Percentiles rank a stretch among this genome's conserved stretches.
phyloP scores from a whole-genome alignment of 768 basidiomycete species.

The Pisolithus marmoratus region DNA sequence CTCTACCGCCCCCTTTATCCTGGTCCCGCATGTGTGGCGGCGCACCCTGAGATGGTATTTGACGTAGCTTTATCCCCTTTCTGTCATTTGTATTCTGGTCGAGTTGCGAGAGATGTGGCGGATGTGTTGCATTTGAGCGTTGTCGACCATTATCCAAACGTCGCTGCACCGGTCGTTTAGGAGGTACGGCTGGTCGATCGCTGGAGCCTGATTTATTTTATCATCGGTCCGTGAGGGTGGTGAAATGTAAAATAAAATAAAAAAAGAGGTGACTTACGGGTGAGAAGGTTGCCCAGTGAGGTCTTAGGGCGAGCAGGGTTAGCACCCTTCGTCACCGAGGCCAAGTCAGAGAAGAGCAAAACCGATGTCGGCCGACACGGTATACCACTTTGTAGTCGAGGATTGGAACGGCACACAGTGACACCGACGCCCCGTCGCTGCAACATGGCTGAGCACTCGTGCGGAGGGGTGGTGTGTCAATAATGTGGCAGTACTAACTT shows the following conservation, averaged over 20 bases:
- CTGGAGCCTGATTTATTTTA: neutral
- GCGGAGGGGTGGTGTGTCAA: neutral
- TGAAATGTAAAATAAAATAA: neutral
- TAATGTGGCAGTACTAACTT: neutral
- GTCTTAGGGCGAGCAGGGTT: neutral
- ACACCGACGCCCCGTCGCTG: slow-evolving; percentile 4
- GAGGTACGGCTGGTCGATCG: neutral
- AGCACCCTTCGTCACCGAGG: neutral
- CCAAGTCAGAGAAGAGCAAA: neutral
- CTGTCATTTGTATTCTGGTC: neutral
- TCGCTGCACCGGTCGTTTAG: neutral
- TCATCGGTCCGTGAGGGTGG: too few species aligned
- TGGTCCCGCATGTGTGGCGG: neutral
- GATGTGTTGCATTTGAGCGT: neutral
- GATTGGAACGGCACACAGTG: neutral
- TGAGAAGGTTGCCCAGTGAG: neutral
- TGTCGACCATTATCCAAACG: neutral
- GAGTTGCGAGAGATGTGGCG: neutral
- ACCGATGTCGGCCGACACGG: slow-evolving; percentile 5
- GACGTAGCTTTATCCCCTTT: neutral
- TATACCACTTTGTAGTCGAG: slow-evolving; percentile 4
- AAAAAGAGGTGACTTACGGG: neutral
- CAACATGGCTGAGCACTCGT: slow-evolving; percentile 11
- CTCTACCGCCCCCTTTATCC: neutral
- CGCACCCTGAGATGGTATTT: neutral